phyloP scores from a whole-genome alignment of 2,329 filamentous ascomycete species.

The Xylariaceae sp. region DNA sequence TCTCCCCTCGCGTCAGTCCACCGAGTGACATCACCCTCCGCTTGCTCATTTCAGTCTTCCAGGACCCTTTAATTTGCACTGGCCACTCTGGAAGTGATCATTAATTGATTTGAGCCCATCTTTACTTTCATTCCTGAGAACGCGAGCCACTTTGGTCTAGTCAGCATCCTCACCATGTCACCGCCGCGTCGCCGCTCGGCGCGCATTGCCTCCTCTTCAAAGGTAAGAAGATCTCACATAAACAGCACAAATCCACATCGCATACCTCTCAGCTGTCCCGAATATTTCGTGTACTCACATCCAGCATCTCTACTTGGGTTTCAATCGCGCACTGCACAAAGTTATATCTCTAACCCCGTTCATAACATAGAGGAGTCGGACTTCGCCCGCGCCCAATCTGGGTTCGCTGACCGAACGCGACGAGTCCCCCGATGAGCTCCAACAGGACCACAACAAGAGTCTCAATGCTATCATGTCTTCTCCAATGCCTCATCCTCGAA shows the following conservation, averaged over 20 bases:
- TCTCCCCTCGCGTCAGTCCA: conserved; percentile 6
- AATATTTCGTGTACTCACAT: no score
- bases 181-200: conserved; percentile 35
- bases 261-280: no score
- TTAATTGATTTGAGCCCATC: conserved; percentile 4
- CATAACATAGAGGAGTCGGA: background rate
- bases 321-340: no score
- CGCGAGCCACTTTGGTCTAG: no score
- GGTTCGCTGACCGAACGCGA: conserved; percentile 40
- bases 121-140: background rate
- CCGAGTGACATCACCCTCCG: conserved; percentile 21
- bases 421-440: conserved; percentile 30
- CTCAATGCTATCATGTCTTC: conserved; percentile 31
- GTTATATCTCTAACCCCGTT: no score
- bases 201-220: conserved; percentile 36
- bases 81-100: conserved; percentile 1
- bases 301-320: no score
- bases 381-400: conserved; percentile 25
- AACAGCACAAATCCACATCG: no score
- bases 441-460: conserved; percentile 20
- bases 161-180: conserved; percentile 24
- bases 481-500: conserved; percentile 34
- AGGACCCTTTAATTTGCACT: conserved; percentile 7
- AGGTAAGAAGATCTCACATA: conserved; percentile 26
- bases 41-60: conserved; percentile 2